phyloP scores from a whole-genome alignment of 2,329 filamentous ascomycete genomes.

The Chalaropsis ovoidea region DNA sequence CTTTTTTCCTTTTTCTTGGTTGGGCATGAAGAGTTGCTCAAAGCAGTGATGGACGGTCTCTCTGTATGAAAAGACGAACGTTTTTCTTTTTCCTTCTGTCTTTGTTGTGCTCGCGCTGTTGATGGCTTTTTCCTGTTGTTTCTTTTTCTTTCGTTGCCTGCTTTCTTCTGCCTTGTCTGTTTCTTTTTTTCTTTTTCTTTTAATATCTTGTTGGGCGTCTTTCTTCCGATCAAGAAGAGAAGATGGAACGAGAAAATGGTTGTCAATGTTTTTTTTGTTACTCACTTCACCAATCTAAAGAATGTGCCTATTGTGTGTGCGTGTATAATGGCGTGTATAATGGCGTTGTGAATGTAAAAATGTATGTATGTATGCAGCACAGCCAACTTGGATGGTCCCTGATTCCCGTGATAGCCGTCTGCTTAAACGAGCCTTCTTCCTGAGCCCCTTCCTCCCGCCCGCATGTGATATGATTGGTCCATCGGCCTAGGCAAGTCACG shows the following conservation, averaged over 20 bases:
- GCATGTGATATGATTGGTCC: too few relatives aligned
- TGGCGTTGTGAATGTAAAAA: not conserved
- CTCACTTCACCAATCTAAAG: not conserved
- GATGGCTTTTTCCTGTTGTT: constrained; percentile 9
- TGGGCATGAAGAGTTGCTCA: not conserved
- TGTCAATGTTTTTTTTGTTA: not conserved
- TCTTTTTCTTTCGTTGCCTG: too few relatives aligned
- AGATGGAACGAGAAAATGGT: constrained; percentile 10
- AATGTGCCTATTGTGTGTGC: not conserved
- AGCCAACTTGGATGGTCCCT: not conserved
- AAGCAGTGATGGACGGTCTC: constrained; percentile 16
- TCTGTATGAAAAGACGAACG: constrained; percentile 24
- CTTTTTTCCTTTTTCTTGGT: not conserved
- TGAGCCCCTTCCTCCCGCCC: too few relatives aligned
- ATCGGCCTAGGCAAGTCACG: too few relatives aligned
- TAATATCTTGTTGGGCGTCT: constrained; percentile 10
- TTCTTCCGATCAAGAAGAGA: constrained; percentile 2
- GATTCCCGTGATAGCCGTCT: not conserved
- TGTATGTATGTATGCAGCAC: not conserved
- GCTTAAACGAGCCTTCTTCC: not conserved
- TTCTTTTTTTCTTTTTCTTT: not conserved
- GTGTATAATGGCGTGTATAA: not conserved
- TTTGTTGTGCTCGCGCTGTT: constrained; percentile 7
- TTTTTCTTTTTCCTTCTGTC: constrained; percentile 20
- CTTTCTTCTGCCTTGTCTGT: constrained; percentile 16